These are phyloP conservation scores for Blastocrithidia nonstop DNA, from an alignment of 208 protist genomes.

Conservation along the genomic window DNA sequence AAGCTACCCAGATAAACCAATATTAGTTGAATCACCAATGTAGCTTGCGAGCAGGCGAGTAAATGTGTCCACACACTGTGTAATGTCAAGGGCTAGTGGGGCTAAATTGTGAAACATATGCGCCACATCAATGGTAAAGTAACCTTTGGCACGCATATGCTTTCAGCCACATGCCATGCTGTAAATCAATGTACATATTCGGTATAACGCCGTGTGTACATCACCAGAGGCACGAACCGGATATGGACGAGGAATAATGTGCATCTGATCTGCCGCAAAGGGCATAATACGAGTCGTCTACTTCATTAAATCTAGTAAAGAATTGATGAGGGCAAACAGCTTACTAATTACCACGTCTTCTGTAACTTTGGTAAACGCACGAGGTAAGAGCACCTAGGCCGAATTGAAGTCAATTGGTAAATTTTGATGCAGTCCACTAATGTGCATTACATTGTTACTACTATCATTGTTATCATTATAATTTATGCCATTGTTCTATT, in stretches of 20 bases:
- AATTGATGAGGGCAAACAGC: constrained; percentile 25
- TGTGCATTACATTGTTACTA: too few relatives aligned
- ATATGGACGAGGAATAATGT: constrained; percentile 36
- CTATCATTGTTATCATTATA: too few relatives aligned
- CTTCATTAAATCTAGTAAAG: constrained; percentile 28
- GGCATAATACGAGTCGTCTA: constrained; percentile 31
- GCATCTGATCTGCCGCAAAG: constrained; percentile 44
- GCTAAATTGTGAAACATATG: constrained; percentile 49
- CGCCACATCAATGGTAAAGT: constrained; percentile 47
- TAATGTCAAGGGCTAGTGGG: constrained; percentile 36
- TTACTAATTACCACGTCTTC: constrained; percentile 21
- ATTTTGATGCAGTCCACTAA: too few relatives aligned
- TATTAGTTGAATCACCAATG: constrained; percentile 16
- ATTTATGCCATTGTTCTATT: too few relatives aligned
- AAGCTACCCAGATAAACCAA: constrained; percentile 36
- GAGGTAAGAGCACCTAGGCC: constrained; percentile 5
- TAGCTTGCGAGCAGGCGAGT: constrained; percentile 36
- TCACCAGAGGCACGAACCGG: constrained; percentile 35
- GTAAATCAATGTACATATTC: constrained; percentile 45
- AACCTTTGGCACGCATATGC: constrained; percentile 58
- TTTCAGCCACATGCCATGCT: constrained; percentile 65
- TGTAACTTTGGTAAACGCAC: constrained; percentile 28
- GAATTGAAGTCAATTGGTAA: constrained; percentile 1
- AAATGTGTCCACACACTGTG: constrained; percentile 29
- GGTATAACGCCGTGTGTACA: constrained; percentile 48